Base-by-base conservation (phyloP, 768 basidiomycete species). In the Russula brevipes region DNA sequence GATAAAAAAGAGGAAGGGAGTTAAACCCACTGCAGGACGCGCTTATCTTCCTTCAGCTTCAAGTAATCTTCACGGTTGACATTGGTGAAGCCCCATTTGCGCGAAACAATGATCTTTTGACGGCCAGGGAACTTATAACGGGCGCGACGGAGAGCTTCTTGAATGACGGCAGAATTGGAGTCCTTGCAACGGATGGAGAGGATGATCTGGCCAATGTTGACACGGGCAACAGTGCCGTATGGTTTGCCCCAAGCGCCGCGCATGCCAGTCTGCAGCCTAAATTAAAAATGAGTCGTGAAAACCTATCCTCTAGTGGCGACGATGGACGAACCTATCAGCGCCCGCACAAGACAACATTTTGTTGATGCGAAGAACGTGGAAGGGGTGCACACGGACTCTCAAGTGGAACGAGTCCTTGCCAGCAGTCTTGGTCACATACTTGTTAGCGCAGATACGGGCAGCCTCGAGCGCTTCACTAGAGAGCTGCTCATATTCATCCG, bases 341-440 rank as follows among this genome's bases (percentile, higher is more conserved):
- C 97, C 96, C 70, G 97, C 97, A 75, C 97, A 98, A 63, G 88
- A 91, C 83, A 98, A 90, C 92, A 97, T 98, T 88, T 99, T 98
- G 90, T 98, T 97, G 87, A 97, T 97, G 67, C 97, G 90, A 79
- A 99, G 78, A 71, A 98, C 93, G 76, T 99, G 97, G 92, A 89
- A 97, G 47, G 96, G 97, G 80, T 99, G 96, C 62, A 91, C 92
- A 65, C 94, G 90, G 70, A 99, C 93, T 69, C 96, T 86, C 76
- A 98, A 76, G 76, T 99, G 96, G 94, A 99, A 98, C 5, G 95
- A 91, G 71, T 99, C 96, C 81, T 98, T 98, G 72, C 97, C 96
- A 36, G 89, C 86, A 4, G 91, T 93, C 86, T 99, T 98, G 72
- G 94, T 96, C 67, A 98, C 89, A 76, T 98, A 98, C 79, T 98